Percentiles rank a stretch among this genome's conserved stretches.
Conservation (phyloP, 2,329 filamentous ascomycete species). For the Cladosporium sp. region DNA sequence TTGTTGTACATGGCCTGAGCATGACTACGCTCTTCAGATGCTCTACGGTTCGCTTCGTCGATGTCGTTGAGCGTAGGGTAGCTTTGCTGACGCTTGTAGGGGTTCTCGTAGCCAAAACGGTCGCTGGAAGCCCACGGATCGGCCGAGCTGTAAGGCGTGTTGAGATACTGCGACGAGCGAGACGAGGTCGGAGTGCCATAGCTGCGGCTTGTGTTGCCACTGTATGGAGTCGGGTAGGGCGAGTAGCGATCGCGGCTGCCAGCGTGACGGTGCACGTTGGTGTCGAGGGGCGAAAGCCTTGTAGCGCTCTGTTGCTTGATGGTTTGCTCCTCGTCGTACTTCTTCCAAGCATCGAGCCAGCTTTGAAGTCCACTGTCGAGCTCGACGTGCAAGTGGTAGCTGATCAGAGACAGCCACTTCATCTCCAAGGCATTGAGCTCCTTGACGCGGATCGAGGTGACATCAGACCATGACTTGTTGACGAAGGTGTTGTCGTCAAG, state of each 20-base stretch:
- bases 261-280: constrained; percentile 54
- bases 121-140: constrained; percentile 31
- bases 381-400: constrained; percentile 83
- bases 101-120: constrained; percentile 28
- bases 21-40: constrained; percentile 30
- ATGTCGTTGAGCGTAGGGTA: constrained; percentile 31
- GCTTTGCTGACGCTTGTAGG: constrained; percentile 29
- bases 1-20: constrained; percentile 24
- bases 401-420: constrained; percentile 79
- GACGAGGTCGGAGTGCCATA: constrained; percentile 28
- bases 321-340: constrained; percentile 51
- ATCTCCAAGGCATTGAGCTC: constrained; percentile 84
- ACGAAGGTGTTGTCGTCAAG: constrained; percentile 96
- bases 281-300: constrained; percentile 60
- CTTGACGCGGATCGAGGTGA: constrained; percentile 79
- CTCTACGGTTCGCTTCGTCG: constrained; percentile 29
- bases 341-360: constrained; percentile 64
- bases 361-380: constrained; percentile 67
- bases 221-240: constrained; percentile 34
- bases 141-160: constrained; percentile 29
- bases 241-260: constrained; percentile 45
- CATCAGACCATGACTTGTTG: constrained; percentile 94
- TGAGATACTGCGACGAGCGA: constrained; percentile 28
- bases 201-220: constrained; percentile 20
- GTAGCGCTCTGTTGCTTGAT: constrained; percentile 30